Evolutionary conservation across 169 alveolate species (phyloP), one percentile per base, ranked within the genome.

Genomic region (Eimeria sp.): DNA sequence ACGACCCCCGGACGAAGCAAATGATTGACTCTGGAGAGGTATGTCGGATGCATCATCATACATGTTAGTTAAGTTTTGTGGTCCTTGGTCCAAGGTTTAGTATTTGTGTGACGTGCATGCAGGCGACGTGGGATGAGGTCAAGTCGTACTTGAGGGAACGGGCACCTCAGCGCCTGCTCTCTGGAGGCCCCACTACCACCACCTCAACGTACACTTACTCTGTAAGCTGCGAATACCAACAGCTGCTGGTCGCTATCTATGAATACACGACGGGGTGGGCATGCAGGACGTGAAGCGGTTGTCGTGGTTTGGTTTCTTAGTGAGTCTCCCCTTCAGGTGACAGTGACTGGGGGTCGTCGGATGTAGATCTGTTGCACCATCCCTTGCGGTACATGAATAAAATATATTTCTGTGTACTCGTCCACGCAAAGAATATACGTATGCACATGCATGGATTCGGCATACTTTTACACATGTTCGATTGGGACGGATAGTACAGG

Each of bases 111-210:
- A 40, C 4, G 4, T 73, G 54, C 30, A 1, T 73, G 30, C 78
- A 93, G 96, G 96, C 96, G 18, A 93, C 96, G 45, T 93, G 96
- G 96, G 96, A 93, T 13, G 96, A 93, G 88, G 94, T 93, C 51
- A 93, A 93, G 96, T 22, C 80, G 45, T 93, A 93, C 67, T 18
- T 93, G 89, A 75, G 80, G 54, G 61, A 75, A 30, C 96, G 43
- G 49, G 93, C 82, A 73, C 96, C 96, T 47, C 93, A 86, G 82
- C 93, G 80, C 67, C 10, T 49, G 11, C n/a, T 86, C 80, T 18
- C 80, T 58, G 63, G 82, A 63, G 93, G 93, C 67, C 93, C 93
- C 61, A 86, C 80, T n/a, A 34, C 92, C 40, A 84, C 72, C 54
- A 58, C 76, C 9, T 86, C 93, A 9, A 86, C 82, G 5, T 86